Evolutionary conservation across 352 stramenopile genomes (phyloP), one percentile per base, ranked within the genome.

Genomic region (Globisporangium ultimum): DNA sequence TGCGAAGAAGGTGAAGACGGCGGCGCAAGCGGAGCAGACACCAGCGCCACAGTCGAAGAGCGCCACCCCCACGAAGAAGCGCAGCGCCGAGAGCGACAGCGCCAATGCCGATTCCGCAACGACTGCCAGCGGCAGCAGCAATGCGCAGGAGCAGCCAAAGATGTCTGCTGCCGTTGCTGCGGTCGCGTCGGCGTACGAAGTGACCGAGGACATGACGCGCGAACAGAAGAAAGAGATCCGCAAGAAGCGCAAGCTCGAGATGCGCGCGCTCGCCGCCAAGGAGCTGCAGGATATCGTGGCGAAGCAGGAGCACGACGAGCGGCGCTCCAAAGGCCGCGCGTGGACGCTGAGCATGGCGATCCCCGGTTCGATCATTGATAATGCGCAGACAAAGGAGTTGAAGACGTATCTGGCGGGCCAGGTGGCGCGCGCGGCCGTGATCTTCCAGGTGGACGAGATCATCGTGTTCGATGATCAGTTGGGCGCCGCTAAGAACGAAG

Each of bases 401-500:
- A 95, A 97, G 72, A 99, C 97, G 34, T 96, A 98, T 55, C 66
- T 99, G 46, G 96, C 87, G 0, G 96, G 96, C 22, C 94, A 99
- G 72, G 97, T 99, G 55, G 96, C 97, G 42, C 93, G 97, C 34
- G 96, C 97, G 0, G 95, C 94, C 1, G 92, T 95, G 21, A 97
- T 99, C 63, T 99, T 98, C 78, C 88, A 98, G 65, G 91, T 99
- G 9, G 97, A 99, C 69, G 97, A 99, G 79, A 93, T 99, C 64
- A 78, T 99, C 14, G 95, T 99, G 6, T 99, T 98, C 66, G 95
- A 99, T 67, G 97, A 99, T 74, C 90, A 97, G 62, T 74, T 98
- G 22, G 88, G 86, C 20, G 69, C 66, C 10, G 67, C 70, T 11
- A 70, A 70, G 40, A 66, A 70, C 61, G 78, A 83, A 24, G 80